These are phyloP conservation scores for Verticillium nubilum DNA, from an alignment of 2,329 filamentous ascomycete species.

Conservation along the genomic window DNA sequence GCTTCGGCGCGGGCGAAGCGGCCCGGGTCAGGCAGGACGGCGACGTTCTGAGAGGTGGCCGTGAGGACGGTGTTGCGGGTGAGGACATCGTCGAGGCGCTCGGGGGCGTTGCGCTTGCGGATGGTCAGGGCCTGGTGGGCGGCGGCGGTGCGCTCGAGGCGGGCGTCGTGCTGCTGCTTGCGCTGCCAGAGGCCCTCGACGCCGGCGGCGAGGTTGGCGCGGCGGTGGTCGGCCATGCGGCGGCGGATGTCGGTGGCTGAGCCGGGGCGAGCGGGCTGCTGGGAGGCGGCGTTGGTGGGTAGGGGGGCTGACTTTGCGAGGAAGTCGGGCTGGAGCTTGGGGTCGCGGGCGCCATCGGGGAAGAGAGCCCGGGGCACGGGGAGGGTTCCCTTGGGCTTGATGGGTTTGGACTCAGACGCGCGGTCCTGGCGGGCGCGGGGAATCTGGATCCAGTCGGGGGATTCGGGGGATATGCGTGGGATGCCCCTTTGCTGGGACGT, in stretches of 20 bases:
- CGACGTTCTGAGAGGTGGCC: conserved; percentile 41
- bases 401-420: conserved; percentile 44
- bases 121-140: conserved; percentile 36
- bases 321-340: conserved; percentile 59
- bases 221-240: conserved; percentile 65
- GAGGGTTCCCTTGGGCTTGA: conserved; percentile 66
- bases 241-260: conserved; percentile 57
- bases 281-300: conserved; percentile 36
- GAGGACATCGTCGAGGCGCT: conserved; percentile 70
- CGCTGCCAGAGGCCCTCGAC: conserved; percentile 64
- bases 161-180: conserved; percentile 41
- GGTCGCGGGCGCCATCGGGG: conserved; percentile 44
- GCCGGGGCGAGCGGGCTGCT: conserved; percentile 27
- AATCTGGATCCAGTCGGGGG: conserved; percentile 79
- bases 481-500: conserved; percentile 16
- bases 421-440: conserved; percentile 76
- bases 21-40: conserved; percentile 55
- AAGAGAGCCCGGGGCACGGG: conserved; percentile 83
- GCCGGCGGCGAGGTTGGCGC: conserved; percentile 67
- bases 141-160: conserved; percentile 31
- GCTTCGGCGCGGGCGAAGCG: conserved; percentile 49
- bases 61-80: conserved; percentile 63
- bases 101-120: conserved; percentile 52
- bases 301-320: conserved; percentile 52
- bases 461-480: conserved; percentile 58